Percentiles rank a stretch among this genome's conserved stretches.
phyloP scores from a whole-genome alignment of 768 basidiomycete species.

The Suillus hirtellus region DNA sequence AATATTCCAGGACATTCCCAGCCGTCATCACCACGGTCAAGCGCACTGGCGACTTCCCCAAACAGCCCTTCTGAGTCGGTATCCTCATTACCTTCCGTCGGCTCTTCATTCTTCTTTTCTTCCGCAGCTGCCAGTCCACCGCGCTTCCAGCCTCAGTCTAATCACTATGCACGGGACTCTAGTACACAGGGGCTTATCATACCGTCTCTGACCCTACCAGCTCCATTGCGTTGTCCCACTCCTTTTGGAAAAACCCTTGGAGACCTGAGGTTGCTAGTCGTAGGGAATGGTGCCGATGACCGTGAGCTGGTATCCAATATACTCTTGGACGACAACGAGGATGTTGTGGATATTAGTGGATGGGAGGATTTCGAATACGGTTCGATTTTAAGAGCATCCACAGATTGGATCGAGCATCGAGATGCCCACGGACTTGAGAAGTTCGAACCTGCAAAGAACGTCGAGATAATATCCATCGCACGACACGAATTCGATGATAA shows the following conservation, averaged over 20 bases:
- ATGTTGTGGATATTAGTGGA: conserved; percentile 59
- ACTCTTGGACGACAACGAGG: conserved; percentile 65
- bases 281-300: conserved; percentile 42
- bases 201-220: conserved; percentile 64
- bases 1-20: conserved; percentile 31
- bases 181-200: conserved; percentile 61
- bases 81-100: conserved; percentile 71
- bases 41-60: conserved; percentile 55
- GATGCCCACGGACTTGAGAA: conserved; percentile 67
- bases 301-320: conserved; percentile 42
- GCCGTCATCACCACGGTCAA: conserved; percentile 50
- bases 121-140: conserved; percentile 69
- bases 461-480: conserved; percentile 58
- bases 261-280: conserved; percentile 55
- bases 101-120: conserved; percentile 78
- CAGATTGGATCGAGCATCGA: conserved; percentile 69
- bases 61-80: conserved; percentile 64
- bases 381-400: conserved; percentile 56
- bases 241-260: conserved; percentile 70
- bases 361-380: conserved; percentile 55
- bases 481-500: conserved; percentile 43
- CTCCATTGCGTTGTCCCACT: conserved; percentile 61
- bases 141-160: conserved; percentile 46
- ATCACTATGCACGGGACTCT: conserved; percentile 35
- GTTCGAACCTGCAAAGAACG: conserved; percentile 62